Evolutionary conservation across 495 filamentous ascomycete species (phyloP).

Genomic region (Trichoderma reesei): DNA sequence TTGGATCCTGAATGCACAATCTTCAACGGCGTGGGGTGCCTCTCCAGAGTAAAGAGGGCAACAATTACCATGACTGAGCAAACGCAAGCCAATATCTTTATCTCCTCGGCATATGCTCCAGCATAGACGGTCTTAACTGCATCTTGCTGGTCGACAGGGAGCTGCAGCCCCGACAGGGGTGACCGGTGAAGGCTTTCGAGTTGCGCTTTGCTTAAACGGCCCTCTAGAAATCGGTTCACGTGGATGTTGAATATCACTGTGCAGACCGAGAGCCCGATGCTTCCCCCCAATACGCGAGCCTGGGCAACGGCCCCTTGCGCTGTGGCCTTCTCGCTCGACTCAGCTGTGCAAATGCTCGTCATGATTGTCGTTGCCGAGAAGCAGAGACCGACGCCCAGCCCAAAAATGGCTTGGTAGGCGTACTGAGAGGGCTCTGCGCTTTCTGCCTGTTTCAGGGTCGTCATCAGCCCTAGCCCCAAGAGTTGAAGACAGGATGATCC

Average conservation of each 20-base stretch:
- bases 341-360: constrained; percentile 37
- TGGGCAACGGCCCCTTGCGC: constrained; percentile 48
- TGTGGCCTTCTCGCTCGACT: constrained; percentile 38
- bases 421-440: constrained; percentile 29
- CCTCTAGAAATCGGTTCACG: constrained; percentile 15
- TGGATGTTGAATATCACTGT: constrained; percentile 34
- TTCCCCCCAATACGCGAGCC: constrained; percentile 47
- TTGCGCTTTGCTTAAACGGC: constrained; percentile 18
- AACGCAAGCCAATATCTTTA: constrained; percentile 20
- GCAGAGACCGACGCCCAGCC: constrained; percentile 43
- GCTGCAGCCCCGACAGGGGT: constrained; percentile 6
- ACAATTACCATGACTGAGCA: constrained; percentile 6
- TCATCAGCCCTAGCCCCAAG: constrained; percentile 42
- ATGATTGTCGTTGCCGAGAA: constrained; percentile 43
- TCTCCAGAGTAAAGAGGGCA: constrained; percentile 3
- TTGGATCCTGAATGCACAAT: background rate
- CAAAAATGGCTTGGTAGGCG: constrained; percentile 45
- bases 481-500: constrained; percentile 40
- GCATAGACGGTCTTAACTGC: constrained; percentile 16
- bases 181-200: constrained; percentile 22
- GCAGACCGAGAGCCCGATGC: constrained; percentile 41
- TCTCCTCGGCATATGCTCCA: constrained; percentile 22
- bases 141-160: background rate
- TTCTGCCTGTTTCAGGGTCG: constrained; percentile 22
- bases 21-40: background rate